These are phyloP conservation scores for Verbena officinalis DNA, from an alignment of 257 asterid species.

Conservation along the genomic window DNA sequence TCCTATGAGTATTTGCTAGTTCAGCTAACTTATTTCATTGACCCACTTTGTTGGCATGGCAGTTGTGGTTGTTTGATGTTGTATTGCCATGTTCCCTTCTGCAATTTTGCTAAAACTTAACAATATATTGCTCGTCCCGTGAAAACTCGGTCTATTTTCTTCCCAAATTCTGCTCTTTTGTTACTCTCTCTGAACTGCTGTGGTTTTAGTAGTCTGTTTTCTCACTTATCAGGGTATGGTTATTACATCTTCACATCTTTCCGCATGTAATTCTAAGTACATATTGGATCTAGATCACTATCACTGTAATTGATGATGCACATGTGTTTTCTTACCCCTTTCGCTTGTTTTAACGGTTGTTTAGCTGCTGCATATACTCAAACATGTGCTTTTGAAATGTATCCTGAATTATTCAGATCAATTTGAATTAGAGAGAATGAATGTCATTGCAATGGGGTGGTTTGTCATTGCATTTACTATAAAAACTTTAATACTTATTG, in stretches of 20 bases:
- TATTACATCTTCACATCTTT: slow-evolving; percentile 3
- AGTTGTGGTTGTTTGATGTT: slow-evolving; percentile 10
- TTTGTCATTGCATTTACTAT: not conserved
- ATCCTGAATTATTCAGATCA: not conserved
- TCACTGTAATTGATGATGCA: not conserved
- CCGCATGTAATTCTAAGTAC: not conserved
- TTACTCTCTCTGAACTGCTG: not conserved
- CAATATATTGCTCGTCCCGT: not conserved
- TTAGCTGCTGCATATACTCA: too few relatives aligned
- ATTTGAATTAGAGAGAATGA: too few relatives aligned
- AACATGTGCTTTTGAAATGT: too few relatives aligned
- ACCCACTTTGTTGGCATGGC: slow-evolving; percentile 1
- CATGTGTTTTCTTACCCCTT: slow-evolving; percentile 1
- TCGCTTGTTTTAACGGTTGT: slow-evolving; percentile 17
- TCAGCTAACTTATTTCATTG: slow-evolving; percentile 3
- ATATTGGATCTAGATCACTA: not conserved
- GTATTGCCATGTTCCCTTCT: not conserved
- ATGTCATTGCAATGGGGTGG: slow-evolving; percentile 9
- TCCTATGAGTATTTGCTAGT: slow-evolving; percentile 4
- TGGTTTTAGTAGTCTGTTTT: slow-evolving; percentile 4
- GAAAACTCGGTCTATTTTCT: slow-evolving; percentile 5
- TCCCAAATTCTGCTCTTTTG: not conserved
- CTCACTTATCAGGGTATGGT: not conserved
- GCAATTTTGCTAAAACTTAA: not conserved
- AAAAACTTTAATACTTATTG: not conserved